Conservation (phyloP, 2,329 filamentous ascomycete species). For the Pseudogymnoascus sp. region DNA sequence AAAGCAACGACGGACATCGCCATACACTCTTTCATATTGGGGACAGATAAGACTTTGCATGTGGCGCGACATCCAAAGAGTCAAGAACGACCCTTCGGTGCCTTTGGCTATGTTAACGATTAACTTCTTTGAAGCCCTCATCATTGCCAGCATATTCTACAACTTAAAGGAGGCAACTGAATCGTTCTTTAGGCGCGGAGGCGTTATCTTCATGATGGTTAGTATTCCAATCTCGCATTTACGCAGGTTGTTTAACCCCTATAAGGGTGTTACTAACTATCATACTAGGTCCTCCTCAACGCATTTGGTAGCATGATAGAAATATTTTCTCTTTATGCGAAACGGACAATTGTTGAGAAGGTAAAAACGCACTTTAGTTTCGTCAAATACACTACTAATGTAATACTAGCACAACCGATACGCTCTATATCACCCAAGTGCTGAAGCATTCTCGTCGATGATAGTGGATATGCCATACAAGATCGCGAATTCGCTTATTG, state of each 20-base stretch:
- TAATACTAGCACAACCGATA: conserved; percentile 62
- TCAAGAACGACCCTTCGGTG: conserved; percentile 50
- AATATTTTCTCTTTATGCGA: conserved; percentile 28
- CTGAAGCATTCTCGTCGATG: conserved; percentile 80
- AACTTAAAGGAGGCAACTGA: conserved; percentile 11
- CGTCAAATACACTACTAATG: not conserved
- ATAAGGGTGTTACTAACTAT: conserved; percentile 28
- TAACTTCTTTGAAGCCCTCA: conserved; percentile 13
- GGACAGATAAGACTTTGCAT: conserved; percentile 50
- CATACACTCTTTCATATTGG: conserved; percentile 46
- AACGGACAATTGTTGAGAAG: conserved; percentile 33
- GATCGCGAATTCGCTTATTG: conserved; percentile 58
- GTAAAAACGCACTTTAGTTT: not conserved
- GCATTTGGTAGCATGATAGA: conserved; percentile 11
- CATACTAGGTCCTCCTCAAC: not conserved
- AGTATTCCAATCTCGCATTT: conserved; percentile 43
- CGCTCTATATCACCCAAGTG: conserved; percentile 81
- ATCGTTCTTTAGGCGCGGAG: conserved; percentile 10
- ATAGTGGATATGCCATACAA: conserved; percentile 77
- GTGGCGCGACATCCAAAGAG: conserved; percentile 58
- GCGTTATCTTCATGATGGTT: conserved; percentile 13
- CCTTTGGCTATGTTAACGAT: conserved; percentile 11
- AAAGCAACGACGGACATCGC: conserved; percentile 67
- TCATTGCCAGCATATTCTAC: conserved; percentile 12
- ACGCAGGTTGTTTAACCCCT: not conserved